Evolutionary conservation across 2,329 filamentous ascomycete species (phyloP).

Genomic region (Fusarium penzigii): DNA sequence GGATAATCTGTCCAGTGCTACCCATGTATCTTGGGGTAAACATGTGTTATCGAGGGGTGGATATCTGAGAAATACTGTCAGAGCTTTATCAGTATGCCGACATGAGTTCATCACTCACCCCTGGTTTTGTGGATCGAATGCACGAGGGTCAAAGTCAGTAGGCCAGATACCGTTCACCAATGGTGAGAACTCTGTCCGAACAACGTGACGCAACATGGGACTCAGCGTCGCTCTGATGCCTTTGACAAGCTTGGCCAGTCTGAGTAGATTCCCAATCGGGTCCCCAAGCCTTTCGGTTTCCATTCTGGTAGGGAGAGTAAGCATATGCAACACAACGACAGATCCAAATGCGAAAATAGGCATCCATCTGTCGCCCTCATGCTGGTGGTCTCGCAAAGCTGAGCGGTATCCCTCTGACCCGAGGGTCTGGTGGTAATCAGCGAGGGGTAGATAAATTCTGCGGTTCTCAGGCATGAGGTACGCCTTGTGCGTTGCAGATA

Average conservation of each 20-base stretch:
- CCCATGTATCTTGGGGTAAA: conserved; percentile 25
- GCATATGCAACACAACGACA: conserved; percentile 35
- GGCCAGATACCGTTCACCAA: conserved; percentile 24
- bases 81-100: background rate
- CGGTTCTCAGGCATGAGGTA: conserved; percentile 28
- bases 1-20: conserved; percentile 19
- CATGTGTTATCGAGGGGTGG: conserved; percentile 19
- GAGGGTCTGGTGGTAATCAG: conserved; percentile 32
- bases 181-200: conserved; percentile 27
- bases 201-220: conserved; percentile 17
- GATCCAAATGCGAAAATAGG: conserved; percentile 46
- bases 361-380: conserved; percentile 17
- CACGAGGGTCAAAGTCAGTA: background rate
- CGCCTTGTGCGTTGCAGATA: conserved; percentile 34
- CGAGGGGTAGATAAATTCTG: conserved; percentile 27
- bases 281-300: conserved; percentile 15
- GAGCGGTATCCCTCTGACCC: conserved; percentile 32
- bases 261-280: conserved; percentile 22
- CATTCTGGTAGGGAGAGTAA: conserved; percentile 23
- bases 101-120: conserved; percentile 6
- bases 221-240: conserved; percentile 23
- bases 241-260: conserved; percentile 22
- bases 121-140: background rate
- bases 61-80: conserved; percentile 4
- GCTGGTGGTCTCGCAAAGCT: conserved; percentile 16